A percentile compares a stretch with the other conserved stretches of the same genome.
Evolutionary conservation across 495 filamentous ascomycete species (phyloP).

Genomic region (Aspergillus affinis): DNA sequence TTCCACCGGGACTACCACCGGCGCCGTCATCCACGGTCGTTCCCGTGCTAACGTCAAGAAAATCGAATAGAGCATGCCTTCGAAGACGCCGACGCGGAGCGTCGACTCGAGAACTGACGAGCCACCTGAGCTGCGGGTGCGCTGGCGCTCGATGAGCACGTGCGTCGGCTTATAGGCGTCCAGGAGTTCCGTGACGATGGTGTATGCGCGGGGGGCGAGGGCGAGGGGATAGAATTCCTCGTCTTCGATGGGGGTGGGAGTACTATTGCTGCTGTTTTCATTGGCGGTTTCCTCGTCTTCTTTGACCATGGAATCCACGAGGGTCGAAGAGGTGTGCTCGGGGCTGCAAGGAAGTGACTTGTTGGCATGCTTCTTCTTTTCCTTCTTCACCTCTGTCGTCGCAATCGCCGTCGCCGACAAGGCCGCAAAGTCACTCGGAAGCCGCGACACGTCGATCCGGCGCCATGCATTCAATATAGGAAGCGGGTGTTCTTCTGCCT

Average conservation of each 20-base stretch:
- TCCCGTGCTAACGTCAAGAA: slow-evolving; percentile 55
- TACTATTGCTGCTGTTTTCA: no score
- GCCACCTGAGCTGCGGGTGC: slow-evolving; percentile 67
- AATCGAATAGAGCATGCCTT: slow-evolving; percentile 84
- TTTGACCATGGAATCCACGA: not conserved
- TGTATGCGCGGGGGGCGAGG: slow-evolving; percentile 59
- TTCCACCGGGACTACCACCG: slow-evolving; percentile 35
- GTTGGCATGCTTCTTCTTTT: slow-evolving; percentile 10
- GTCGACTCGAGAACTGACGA: slow-evolving; percentile 83
- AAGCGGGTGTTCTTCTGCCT: not conserved
- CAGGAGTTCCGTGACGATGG: slow-evolving; percentile 54
- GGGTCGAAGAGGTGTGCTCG: not conserved
- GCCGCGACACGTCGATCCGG: slow-evolving; percentile 22
- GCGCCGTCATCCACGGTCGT: slow-evolving; percentile 26
- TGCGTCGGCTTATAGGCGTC: slow-evolving; percentile 57
- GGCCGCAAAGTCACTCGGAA: not conserved
- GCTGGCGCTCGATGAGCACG: slow-evolving; percentile 87
- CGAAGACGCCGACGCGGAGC: slow-evolving; percentile 82
- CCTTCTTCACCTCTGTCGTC: slow-evolving; percentile 10
- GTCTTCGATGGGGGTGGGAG: slow-evolving; percentile 14
- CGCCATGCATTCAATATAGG: slow-evolving; percentile 37
- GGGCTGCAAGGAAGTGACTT: not conserved
- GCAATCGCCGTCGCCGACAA: not conserved
- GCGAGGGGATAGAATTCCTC: slow-evolving; percentile 51
- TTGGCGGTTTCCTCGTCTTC: slow-evolving; percentile 10